Evolutionary conservation across 805 yeast species (phyloP).

Genomic region (Millerozyma miso): DNA sequence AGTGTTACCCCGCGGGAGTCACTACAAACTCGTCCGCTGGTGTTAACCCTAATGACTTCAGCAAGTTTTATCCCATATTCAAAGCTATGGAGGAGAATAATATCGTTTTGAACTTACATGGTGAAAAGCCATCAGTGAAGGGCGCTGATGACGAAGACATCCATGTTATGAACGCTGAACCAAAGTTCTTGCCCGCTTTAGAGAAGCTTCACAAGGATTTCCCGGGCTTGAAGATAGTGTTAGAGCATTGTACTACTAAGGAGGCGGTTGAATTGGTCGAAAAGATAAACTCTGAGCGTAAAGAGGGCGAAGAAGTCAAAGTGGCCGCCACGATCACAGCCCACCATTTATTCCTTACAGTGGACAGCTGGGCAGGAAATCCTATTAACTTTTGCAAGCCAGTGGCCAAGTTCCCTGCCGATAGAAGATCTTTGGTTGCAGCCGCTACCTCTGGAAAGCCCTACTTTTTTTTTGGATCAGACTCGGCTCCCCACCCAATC

Average conservation of each 20-base stretch:
- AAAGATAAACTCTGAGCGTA: conserved; percentile 41
- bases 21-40: conserved; percentile 95
- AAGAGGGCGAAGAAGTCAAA: conserved; percentile 31
- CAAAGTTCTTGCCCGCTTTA: conserved; percentile 85
- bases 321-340: conserved; percentile 96
- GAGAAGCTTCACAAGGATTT: conserved; percentile 72
- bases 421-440: conserved; percentile 69
- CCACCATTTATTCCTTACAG: conserved; percentile 83
- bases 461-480: conserved; percentile 94
- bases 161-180: conserved; percentile 92
- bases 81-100: conserved; percentile 78
- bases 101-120: conserved; percentile 84
- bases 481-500: conserved; percentile 95
- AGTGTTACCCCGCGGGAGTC: conserved; percentile 98
- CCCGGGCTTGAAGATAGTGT: conserved; percentile 79
- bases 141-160: conserved; percentile 54
- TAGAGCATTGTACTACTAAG: conserved; percentile 93
- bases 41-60: conserved; percentile 89
- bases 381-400: conserved; percentile 96
- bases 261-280: conserved; percentile 80
- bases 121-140: conserved; percentile 77
- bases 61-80: conserved; percentile 83
- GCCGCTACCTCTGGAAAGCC: conserved; percentile 93
- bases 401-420: conserved; percentile 89
- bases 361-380: conserved; percentile 96